phyloP scores from a whole-genome alignment of 2,329 filamentous ascomycete genomes.

The Neofusicoccum sp. region DNA sequence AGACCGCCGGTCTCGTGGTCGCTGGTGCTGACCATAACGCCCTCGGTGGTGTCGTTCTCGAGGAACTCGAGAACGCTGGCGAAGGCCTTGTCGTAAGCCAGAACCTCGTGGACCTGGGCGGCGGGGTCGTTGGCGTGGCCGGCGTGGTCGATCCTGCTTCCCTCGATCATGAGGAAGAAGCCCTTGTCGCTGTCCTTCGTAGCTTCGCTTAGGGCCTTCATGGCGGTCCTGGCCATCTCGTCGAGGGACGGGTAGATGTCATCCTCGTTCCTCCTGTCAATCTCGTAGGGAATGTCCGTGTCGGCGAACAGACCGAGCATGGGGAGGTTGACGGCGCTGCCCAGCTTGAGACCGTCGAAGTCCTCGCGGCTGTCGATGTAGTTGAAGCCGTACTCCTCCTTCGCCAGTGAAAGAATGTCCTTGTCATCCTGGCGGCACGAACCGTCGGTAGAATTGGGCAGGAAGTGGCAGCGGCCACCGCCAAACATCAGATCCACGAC shows the following conservation, averaged over 20 bases:
- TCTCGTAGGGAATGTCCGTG: conserved; percentile 86
- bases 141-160: conserved; percentile 93
- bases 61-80: conserved; percentile 83
- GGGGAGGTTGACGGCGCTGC: conserved; percentile 72
- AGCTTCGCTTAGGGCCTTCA: conserved; percentile 77
- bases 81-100: conserved; percentile 93
- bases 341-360: conserved; percentile 74
- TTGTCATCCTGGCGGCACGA: conserved; percentile 79
- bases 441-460: conserved; percentile 77
- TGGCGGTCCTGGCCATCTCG: conserved; percentile 85
- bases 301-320: conserved; percentile 83
- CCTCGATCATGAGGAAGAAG: conserved; percentile 99
- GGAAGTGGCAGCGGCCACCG: conserved; percentile 89
- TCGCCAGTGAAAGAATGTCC: conserved; percentile 74
- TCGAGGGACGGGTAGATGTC: conserved; percentile 84
- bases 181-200: conserved; percentile 84
- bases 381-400: conserved; percentile 72
- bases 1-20: conserved; percentile 97
- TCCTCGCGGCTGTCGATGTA: conserved; percentile 72
- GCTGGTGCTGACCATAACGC: conserved; percentile 84
- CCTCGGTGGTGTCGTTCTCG: conserved; percentile 69
- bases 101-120: conserved; percentile 73
- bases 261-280: conserved; percentile 79
- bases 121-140: conserved; percentile 65
- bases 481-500: conserved; percentile 92